These are phyloP conservation scores for Diddensiella caesifluorescens DNA, from an alignment of 805 yeast species.

Conservation along the genomic window DNA sequence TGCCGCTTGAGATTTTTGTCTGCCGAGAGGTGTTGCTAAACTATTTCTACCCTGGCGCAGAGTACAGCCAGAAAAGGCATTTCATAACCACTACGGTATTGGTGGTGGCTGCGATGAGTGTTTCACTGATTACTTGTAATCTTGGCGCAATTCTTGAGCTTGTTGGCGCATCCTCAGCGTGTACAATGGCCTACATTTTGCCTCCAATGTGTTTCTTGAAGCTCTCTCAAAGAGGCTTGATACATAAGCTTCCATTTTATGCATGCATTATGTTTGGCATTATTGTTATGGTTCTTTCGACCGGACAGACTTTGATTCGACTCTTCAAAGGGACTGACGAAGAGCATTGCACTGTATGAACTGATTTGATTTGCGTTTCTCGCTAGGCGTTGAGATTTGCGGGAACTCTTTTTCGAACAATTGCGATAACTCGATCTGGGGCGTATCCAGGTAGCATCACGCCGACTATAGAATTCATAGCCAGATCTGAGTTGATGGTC, in stretches of 20 bases:
- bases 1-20: constrained; percentile 87
- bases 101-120: constrained; percentile 64
- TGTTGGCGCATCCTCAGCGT: constrained; percentile 91
- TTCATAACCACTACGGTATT: constrained; percentile 57
- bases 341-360: constrained; percentile 43
- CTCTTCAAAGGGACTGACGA: constrained; percentile 40
- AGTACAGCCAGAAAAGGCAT: constrained; percentile 52
- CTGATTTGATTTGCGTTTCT: too few relatives aligned
- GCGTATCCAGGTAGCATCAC: too few relatives aligned
- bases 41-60: constrained; percentile 38
- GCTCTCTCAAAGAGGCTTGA: constrained; percentile 46
- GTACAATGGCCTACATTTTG: constrained; percentile 82
- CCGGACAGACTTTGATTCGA: constrained; percentile 59
- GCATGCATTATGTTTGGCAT: constrained; percentile 67
- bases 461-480: too few relatives aligned
- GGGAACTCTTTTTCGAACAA: too few relatives aligned
- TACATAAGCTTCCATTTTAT: constrained; percentile 52
- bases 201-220: constrained; percentile 82
- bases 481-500: too few relatives aligned
- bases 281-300: constrained; percentile 72
- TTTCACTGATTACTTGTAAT: constrained; percentile 77
- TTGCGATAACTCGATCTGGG: too few relatives aligned
- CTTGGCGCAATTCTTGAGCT: constrained; percentile 84
- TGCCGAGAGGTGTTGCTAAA: constrained; percentile 82
- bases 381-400: too few relatives aligned